Evolutionary conservation across 225 moss, liverwort and hornwort genomes (phyloP), one percentile per base, ranked within the genome.

Genomic region (Antitrichia curtipendula): DNA sequence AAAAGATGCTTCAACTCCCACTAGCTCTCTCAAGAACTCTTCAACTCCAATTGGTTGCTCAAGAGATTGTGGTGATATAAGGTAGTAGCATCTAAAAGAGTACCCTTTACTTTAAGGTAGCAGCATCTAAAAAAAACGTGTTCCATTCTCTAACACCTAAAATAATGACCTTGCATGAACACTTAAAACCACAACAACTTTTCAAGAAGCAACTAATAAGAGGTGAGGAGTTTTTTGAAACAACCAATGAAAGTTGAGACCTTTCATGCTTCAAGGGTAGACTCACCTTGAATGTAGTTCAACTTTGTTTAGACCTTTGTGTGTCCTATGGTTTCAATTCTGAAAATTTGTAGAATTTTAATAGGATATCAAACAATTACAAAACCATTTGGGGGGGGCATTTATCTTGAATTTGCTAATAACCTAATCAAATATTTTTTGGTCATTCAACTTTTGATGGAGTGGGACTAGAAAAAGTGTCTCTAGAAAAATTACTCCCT

Each of bases 121-220:
- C 3, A 25, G 0, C 27, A 15, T 2, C 16, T 43, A 28, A 27
- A 71, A 27, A 9, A 28, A 2, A 16, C 7, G 1, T 23, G 1
- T 40, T 69, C 0, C 0, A 0, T 40, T 40, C 8, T 40, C 1
- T 1, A 1, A 68, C 24, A 24, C 4, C 1, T 69, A 27, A 16
- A 3, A 38, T 16, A 13, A 43, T 43, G 28, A 1, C 14, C 2
- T 43, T 45, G 28, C 28, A 43, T 71, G 43, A 71, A 17, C 9
- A 28, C 8, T 43, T 9, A 71, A 9, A 28, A 25, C 22, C 43
- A 27, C 16, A 1, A 27, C 4, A 41, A 71, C 27, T 28, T 72
- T 71, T 28, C 13, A 0, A 70, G 8, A 71, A 45, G 45, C 18
- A 31, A 72, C 6, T 18, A 47, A 47, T 45, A 10, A 29, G 5